A percentile compares a stretch with the other conserved stretches of the same genome.
Conservation (phyloP, 129 eudicot species). For the Centrapalus pauciflorus region DNA sequence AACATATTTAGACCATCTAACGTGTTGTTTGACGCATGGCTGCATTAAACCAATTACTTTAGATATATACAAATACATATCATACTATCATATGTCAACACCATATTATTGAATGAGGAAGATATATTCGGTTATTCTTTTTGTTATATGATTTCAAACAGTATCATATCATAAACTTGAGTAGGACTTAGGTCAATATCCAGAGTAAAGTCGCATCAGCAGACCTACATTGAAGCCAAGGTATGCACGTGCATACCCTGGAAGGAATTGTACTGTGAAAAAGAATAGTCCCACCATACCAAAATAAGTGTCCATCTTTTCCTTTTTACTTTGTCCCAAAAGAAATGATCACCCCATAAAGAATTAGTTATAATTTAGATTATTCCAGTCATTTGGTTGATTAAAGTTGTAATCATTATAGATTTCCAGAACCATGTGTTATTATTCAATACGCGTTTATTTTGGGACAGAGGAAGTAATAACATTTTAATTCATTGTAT, state of each 20-base stretch:
- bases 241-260: too few relatives aligned
- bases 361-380: too few relatives aligned
- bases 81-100: neutral
- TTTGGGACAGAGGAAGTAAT: too few relatives aligned
- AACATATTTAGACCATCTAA: constrained; percentile 96
- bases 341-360: too few relatives aligned
- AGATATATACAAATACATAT: constrained; percentile 5
- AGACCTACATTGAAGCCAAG: neutral
- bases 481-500: too few relatives aligned
- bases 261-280: neutral
- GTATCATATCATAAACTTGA: neutral
- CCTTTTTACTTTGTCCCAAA: too few relatives aligned
- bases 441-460: too few relatives aligned
- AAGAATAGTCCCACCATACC: too few relatives aligned
- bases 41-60: constrained; percentile 30
- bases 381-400: too few relatives aligned
- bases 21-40: constrained; percentile 91
- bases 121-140: neutral
- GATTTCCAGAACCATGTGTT: too few relatives aligned
- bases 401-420: too few relatives aligned
- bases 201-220: neutral
- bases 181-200: neutral
- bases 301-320: too few relatives aligned
- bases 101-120: neutral
- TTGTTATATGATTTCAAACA: neutral